Evolutionary conservation across 345 rosid genomes (phyloP).

Genomic region (Populus nigra): DNA sequence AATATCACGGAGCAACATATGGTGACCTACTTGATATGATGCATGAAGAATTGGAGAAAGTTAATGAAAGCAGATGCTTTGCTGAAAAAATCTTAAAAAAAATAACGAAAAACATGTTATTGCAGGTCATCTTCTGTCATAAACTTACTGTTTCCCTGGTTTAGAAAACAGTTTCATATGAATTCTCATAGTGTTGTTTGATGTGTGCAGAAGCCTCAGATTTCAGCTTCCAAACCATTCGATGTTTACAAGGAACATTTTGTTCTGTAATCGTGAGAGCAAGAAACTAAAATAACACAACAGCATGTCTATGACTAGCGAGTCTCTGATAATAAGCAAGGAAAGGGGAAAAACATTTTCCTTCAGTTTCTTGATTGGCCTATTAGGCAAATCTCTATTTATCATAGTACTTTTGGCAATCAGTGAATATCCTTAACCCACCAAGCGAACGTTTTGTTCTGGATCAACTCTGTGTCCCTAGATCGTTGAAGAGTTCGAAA

Average conservation of each 20-base stretch:
- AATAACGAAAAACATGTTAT: neutral
- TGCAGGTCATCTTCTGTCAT: slow-evolving; percentile 12
- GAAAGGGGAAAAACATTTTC: too few species aligned
- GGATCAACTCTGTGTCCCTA: too few species aligned
- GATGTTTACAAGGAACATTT: slow-evolving; percentile 14
- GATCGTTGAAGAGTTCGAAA: too few species aligned
- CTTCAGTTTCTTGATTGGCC: too few species aligned
- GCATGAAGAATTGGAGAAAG: slow-evolving; percentile 1
- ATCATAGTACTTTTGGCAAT: too few species aligned
- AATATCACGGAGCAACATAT: slow-evolving; percentile 1
- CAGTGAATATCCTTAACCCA: too few species aligned
- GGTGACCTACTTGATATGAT: slow-evolving; percentile 17
- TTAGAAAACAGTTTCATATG: neutral
- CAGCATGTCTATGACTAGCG: too few species aligned
- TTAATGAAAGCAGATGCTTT: slow-evolving; percentile 8
- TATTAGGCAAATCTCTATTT: too few species aligned
- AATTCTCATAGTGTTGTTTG: neutral
- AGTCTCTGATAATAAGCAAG: too few species aligned
- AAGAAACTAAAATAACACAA: too few species aligned
- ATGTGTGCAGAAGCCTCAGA: slow-evolving; percentile 21
- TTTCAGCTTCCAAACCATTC: slow-evolving; percentile 24
- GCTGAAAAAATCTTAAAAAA: neutral
- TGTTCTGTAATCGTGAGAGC: neutral
- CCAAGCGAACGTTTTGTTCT: too few species aligned
- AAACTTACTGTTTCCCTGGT: neutral